Evolutionary conservation across 208 protist genomes (phyloP), one percentile per base, ranked within the genome.

Genomic region (Wallacemonas collosoma): DNA sequence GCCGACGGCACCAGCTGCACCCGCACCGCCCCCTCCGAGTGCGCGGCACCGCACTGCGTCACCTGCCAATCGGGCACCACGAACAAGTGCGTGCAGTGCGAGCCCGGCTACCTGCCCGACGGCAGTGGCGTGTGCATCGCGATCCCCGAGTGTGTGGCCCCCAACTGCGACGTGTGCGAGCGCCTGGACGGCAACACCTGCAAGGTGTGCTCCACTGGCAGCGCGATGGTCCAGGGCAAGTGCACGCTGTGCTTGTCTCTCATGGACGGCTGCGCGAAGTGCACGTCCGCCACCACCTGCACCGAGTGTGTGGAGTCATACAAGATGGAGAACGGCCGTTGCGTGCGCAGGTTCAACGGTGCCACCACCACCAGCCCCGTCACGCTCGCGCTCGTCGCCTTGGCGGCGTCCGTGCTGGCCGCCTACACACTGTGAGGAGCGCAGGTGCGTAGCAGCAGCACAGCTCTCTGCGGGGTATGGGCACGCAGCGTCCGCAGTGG

Each of bases 381-480:
- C 54, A 35, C 17, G 54, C 54, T 60, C 6, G 54, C 54, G 12
- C 12, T 60, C 54, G 54, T 60, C 54, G 17, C 54, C 12, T 17
- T 35, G 15, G 6, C 35, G 12, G 54, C 35, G 54, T 60, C 55
- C 55, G 55, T 35, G 55, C 55, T 60, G 14, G 55, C 55, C 39
- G 44, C 12, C 15, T 36, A 54, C 44, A 14, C 38, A 15, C 44
- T 39, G 41, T 54, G 39, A 68, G 38, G 65, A 63, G 56, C 50
- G 60, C 56, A 73, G 68, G 12, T 39, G 56, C 40, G 41, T 15
- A 26, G 26, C 26, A 51, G 47, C 47, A 51, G 7, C 47, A 51
- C 11, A 51, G 11, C 26, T 26, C 26, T 26, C 26, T 26, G 0
- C 26, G 26, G 26, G 26, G 26, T 26, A 26, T 26, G 26, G 26